These are phyloP conservation scores for Solanum stenotomum DNA, from an alignment of 257 asterid species.

Conservation along the genomic window DNA sequence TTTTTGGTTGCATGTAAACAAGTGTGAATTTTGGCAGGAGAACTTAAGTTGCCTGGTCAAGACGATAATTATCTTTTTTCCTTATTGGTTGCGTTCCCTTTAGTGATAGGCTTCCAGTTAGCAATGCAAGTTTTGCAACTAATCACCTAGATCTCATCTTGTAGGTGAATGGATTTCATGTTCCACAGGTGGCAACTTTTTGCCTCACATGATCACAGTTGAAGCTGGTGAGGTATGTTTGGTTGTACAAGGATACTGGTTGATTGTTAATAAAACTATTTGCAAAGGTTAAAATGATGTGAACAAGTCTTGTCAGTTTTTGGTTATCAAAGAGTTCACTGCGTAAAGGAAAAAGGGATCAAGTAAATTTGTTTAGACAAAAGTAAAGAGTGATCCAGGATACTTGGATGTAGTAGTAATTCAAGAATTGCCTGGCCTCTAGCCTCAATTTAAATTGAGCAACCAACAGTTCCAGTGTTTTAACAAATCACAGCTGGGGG, in stretches of 20 bases:
- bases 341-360: background rate
- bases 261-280: background rate
- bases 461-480: background rate
- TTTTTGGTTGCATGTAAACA: background rate
- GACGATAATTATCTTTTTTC: background rate
- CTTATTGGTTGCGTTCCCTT: background rate
- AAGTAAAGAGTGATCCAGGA: background rate
- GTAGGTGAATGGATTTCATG: constrained; percentile 58
- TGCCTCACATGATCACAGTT: constrained; percentile 56
- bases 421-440: background rate
- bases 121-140: background rate
- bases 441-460: background rate
- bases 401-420: background rate
- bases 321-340: background rate
- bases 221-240: constrained; percentile 64
- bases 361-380: background rate
- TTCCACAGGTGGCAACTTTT: constrained; percentile 56
- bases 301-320: background rate
- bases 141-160: background rate
- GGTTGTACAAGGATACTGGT: background rate
- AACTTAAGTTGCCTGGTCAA: background rate
- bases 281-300: background rate
- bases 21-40: background rate
- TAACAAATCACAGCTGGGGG: background rate
- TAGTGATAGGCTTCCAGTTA: background rate